These are phyloP conservation scores for Colletotrichum scovillei DNA, from an alignment of 2,329 filamentous ascomycete species.

Conservation along the genomic window DNA sequence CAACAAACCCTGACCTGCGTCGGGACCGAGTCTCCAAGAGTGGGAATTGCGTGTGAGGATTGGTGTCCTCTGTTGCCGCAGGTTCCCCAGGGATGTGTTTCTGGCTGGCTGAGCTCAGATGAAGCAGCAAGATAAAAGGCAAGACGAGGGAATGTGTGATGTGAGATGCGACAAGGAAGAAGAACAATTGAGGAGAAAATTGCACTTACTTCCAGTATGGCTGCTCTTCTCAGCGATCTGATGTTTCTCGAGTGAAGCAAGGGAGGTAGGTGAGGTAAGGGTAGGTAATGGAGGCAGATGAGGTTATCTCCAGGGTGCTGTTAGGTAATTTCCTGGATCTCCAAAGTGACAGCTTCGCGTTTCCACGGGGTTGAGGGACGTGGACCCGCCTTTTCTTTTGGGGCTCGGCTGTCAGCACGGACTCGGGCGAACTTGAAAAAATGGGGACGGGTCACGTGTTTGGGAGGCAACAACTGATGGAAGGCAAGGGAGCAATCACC, in stretches of 20 bases:
- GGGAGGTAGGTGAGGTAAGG: neutral
- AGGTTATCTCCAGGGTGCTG: conserved; percentile 25
- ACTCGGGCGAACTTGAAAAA: conserved; percentile 11
- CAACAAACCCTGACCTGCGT: conserved; percentile 25
- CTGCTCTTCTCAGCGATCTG: neutral
- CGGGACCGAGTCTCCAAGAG: conserved; percentile 12
- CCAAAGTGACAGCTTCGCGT: conserved; percentile 33
- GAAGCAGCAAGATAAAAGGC: conserved; percentile 15
- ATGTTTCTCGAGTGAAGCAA: neutral
- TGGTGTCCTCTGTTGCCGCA: conserved; percentile 20
- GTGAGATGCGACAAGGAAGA: neutral
- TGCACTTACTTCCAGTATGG: conserved; percentile 3
- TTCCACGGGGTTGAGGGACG: neutral
- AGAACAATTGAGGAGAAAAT: neutral
- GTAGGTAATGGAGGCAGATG: conserved; percentile 19
- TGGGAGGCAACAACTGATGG: neutral
- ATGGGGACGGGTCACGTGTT: neutral
- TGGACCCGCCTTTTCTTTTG: conserved; percentile 5
- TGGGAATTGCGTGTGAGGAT: conserved; percentile 12
- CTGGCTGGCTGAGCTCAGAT: conserved; percentile 20
- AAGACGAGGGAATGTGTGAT: neutral
- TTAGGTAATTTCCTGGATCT: conserved; percentile 32
- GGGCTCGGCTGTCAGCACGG: neutral
- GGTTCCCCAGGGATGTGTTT: conserved; percentile 24
- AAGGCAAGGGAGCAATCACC: neutral